phyloP scores from a whole-genome alignment of 2,329 filamentous ascomycete genomes.

The Aphanocladium album region DNA sequence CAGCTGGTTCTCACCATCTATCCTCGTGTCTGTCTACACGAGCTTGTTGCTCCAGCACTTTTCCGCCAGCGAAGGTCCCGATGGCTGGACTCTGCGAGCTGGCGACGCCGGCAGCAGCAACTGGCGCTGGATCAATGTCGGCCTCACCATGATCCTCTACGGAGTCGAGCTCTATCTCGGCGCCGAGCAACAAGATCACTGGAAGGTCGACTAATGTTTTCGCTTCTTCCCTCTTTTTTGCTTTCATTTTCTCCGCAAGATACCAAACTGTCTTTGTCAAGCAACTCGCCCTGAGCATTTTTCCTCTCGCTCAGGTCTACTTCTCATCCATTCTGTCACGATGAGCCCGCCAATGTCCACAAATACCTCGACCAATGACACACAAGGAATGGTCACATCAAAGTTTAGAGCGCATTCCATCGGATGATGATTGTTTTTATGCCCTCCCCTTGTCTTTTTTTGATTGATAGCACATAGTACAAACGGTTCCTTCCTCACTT shows the following conservation, averaged over 20 bases:
- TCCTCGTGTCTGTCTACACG: constrained; percentile 93
- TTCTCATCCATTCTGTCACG: not conserved
- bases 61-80: constrained; percentile 64
- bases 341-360: not conserved
- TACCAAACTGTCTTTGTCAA: constrained; percentile 8
- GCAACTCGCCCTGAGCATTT: not conserved
- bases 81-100: constrained; percentile 80
- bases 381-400: not conserved
- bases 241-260: constrained; percentile 9
- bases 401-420: constrained; percentile 1
- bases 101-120: constrained; percentile 75
- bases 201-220: constrained; percentile 73
- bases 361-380: not conserved
- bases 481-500: not conserved
- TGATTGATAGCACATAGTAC: not conserved
- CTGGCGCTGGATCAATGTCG: constrained; percentile 92
- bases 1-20: constrained; percentile 91
- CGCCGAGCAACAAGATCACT: constrained; percentile 82
- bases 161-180: constrained; percentile 85
- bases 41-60: constrained; percentile 95
- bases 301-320: not conserved
- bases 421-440: not conserved
- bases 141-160: constrained; percentile 83
- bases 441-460: not conserved
- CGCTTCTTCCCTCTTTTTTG: not conserved